Percentiles rank a stretch among this genome's conserved stretches.
Evolutionary conservation across 768 basidiomycete genomes (phyloP).

Genomic region (Strobilomyces confusus): DNA sequence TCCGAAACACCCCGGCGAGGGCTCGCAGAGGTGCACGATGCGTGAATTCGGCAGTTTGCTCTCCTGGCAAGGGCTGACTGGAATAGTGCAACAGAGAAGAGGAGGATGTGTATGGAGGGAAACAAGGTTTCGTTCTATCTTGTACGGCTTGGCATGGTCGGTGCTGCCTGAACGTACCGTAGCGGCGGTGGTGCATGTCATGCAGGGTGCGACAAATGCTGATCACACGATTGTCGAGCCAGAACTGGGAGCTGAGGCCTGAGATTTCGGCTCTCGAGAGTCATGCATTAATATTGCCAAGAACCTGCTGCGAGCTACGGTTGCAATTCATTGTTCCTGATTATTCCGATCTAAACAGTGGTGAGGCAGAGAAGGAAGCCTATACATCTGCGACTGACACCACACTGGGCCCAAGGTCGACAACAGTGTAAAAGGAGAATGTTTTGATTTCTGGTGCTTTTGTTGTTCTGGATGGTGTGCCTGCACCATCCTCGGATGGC

Average conservation of each 20-base stretch:
- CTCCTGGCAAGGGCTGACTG: conserved; percentile 43
- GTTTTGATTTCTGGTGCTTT: conserved; percentile 74
- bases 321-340: no score
- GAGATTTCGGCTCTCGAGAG: not conserved
- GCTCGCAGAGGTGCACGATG: no score
- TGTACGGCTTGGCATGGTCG: not conserved
- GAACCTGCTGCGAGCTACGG: no score
- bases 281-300: not conserved
- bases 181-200: no score
- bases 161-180: not conserved
- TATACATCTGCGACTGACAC: conserved; percentile 33
- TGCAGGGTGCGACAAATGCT: not conserved
- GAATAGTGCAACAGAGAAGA: conserved; percentile 55
- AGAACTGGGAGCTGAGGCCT: not conserved
- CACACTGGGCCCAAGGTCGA: conserved; percentile 72
- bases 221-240: not conserved
- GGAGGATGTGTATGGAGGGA: conserved; percentile 53
- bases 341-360: not conserved
- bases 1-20: no score
- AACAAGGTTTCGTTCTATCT: conserved; percentile 23
- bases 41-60: conserved; percentile 29
- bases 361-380: not conserved
- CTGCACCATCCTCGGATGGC: conserved; percentile 57
- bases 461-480: conserved; percentile 39
- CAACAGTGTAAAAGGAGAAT: conserved; percentile 84